phyloP scores from a whole-genome alignment of 805 yeast species.

The Saccharomycopsis sp. region DNA sequence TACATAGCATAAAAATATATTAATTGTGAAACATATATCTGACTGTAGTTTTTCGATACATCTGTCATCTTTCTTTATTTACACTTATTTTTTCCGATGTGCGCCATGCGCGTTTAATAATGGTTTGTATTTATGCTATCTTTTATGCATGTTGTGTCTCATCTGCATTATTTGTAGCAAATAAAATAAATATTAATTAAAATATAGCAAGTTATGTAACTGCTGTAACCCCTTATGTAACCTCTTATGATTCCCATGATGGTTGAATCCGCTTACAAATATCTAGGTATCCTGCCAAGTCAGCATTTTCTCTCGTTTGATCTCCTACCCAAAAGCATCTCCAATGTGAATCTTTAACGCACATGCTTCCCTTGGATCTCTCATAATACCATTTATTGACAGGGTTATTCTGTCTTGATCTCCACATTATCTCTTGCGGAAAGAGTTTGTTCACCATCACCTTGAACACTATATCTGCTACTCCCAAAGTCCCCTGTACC shows the following conservation, averaged over 20 bases:
- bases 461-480: conserved; percentile 90
- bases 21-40: no score
- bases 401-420: conserved; percentile 80
- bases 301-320: conserved; percentile 5
- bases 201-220: no score
- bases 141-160: no score
- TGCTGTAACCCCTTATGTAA: no score
- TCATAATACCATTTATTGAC: conserved; percentile 98
- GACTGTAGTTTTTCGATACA: not conserved
- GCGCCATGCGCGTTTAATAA: no score
- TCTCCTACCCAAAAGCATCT: conserved; percentile 21
- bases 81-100: no score
- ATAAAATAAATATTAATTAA: no score
- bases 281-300: conserved; percentile 10
- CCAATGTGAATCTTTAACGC: conserved; percentile 16
- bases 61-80: no score
- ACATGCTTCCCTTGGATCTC: conserved; percentile 66
- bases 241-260: no score
- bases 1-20: not conserved
- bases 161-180: no score
- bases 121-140: no score
- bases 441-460: conserved; percentile 58
- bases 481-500: conserved; percentile 86
- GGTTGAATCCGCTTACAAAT: conserved; percentile 17
- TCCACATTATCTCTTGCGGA: conserved; percentile 77